Conservation (phyloP, 768 basidiomycete species). For the Rossbeevera mucosa region DNA sequence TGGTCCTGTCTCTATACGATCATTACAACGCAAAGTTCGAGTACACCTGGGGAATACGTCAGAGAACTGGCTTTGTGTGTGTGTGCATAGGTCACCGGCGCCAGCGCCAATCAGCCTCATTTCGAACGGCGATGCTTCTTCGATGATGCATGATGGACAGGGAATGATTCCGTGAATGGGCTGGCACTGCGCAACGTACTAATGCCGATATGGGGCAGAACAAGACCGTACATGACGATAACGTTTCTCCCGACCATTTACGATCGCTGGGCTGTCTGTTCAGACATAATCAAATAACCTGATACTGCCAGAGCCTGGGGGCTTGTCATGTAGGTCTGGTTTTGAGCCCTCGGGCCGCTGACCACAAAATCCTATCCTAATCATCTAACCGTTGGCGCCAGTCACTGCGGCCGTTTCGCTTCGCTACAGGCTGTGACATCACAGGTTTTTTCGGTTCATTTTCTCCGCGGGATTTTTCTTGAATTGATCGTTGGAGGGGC, state of each 20-base stretch:
- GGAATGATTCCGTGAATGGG: background rate
- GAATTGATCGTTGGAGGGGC: background rate
- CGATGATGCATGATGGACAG: background rate
- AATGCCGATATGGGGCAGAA: background rate
- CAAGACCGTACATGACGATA: background rate
- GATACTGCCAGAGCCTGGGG: background rate
- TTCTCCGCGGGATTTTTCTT: background rate
- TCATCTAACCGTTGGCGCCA: too few species aligned
- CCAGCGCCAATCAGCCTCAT: background rate
- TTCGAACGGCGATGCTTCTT: background rate
- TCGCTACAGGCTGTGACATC: background rate
- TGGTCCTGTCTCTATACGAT: background rate
- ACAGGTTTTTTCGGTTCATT: background rate
- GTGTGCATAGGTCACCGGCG: background rate
- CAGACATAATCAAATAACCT: background rate
- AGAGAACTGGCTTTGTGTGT: background rate
- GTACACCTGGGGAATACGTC: background rate
- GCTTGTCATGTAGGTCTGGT: background rate
- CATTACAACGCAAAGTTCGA: background rate
- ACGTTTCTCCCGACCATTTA: background rate
- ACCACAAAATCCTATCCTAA: too few species aligned
- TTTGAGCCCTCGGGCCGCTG: too few species aligned
- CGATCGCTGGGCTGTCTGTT: background rate
- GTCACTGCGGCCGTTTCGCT: too few species aligned
- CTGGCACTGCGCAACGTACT: background rate